Evolutionary conservation across 2,329 filamentous ascomycete species (phyloP), one percentile per base, ranked within the genome.

Genomic region (Cadophora malorum): DNA sequence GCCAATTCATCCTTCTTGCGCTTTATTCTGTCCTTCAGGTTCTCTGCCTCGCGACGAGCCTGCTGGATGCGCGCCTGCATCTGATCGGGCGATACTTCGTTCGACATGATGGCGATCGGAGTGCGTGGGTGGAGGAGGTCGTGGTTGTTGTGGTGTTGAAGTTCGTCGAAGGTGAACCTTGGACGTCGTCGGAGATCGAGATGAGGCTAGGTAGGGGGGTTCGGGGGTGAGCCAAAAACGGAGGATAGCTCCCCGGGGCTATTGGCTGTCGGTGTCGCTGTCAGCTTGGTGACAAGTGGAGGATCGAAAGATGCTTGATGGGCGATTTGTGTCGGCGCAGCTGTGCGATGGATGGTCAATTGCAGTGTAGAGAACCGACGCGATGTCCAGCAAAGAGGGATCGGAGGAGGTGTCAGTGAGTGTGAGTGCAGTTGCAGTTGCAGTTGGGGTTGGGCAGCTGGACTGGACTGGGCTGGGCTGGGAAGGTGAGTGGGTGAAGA

Each of bases 1-100:
- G 95, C 95, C 76, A 99, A 88, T 84, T 98, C 96, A 88, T 99
- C 96, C 91, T 98, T 98, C 90, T 97, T 97, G 83, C 94, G 90
- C 91, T 97, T 98, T 89, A 98, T 98, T 82, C 93, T 91, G 81
- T 98, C 95, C 87, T 98, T 98, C 76, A 98, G 85, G 64, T 92
- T 94, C 86, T 98, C 96, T 77, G 96, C 96, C 87, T 99, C 96
- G 85, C 96, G 93, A 82, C 96, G 90, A 80, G 96, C 95, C 78
- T 92, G 90, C 79, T 93, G 91, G 77, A 96, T 95, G 82, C 91
- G 91, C 83, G 94, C 91, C 87, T 98, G 95, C 89, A 97, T 97
- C 81, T 87, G 86, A 83, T 90, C 88, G 73, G 88, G 88, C 78
- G 88, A 90, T 76, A 90, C 86, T 79, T 90, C 88, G 81, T 83